Conservation (phyloP, 2,329 filamentous ascomycete species). For the Penicillium sp. region DNA sequence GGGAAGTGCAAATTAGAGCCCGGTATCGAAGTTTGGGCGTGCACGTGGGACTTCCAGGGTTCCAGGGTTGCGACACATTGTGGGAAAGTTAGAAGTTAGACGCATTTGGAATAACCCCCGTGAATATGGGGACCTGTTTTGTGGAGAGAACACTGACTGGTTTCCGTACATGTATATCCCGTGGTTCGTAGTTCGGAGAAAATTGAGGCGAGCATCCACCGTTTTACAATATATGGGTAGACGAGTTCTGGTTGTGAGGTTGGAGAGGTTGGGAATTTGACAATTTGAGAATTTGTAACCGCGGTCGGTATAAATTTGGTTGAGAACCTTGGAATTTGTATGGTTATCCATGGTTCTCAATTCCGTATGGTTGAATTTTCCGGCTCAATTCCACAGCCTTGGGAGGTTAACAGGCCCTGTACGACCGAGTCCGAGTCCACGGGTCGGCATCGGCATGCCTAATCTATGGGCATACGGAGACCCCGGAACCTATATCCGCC, state of each 20-base stretch:
- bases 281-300: not conserved
- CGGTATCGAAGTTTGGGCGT: not conserved
- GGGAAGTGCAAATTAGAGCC: not conserved
- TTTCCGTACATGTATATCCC: not conserved
- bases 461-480: not conserved
- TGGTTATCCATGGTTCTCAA: not conserved
- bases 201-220: not conserved
- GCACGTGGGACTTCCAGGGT: not conserved
- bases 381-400: not conserved
- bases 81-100: not conserved
- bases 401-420: not conserved
- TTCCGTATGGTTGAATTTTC: not conserved
- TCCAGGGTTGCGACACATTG: not conserved
- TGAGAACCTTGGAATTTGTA: not conserved
- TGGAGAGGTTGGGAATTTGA: not conserved
- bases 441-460: not conserved
- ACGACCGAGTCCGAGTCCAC: not conserved
- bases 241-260: not conserved
- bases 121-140: not conserved
- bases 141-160: not conserved
- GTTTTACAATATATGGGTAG: not conserved
- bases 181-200: not conserved
- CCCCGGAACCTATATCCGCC: not conserved
- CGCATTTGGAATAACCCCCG: not conserved
- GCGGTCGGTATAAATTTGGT: not conserved